Percentiles rank a stretch among this genome's conserved stretches.
These are phyloP conservation scores for Phaeodactylum tricornutum DNA, from an alignment of 108 stramenopile genomes.

Conservation along the genomic window DNA sequence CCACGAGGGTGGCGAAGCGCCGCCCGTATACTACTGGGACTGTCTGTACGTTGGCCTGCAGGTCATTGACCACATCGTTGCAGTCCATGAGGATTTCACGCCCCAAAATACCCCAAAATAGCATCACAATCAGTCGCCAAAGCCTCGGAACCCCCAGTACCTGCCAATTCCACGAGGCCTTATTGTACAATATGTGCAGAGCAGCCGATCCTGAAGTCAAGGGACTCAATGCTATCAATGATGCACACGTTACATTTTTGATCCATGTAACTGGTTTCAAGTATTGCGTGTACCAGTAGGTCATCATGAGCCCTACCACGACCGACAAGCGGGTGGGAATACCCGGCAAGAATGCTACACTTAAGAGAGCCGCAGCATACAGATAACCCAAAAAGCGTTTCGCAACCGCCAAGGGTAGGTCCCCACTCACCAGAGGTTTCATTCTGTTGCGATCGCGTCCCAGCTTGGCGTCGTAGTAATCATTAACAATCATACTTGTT, in stretches of 20 bases:
- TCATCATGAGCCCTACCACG: conserved; percentile 41
- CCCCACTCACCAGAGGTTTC: conserved; percentile 16
- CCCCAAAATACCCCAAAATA: conserved; percentile 25
- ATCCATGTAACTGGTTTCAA: conserved; percentile 66
- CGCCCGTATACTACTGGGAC: conserved; percentile 55
- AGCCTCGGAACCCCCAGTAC: background rate
- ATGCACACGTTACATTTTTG: conserved; percentile 67
- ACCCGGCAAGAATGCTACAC: conserved; percentile 49
- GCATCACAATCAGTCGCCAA: conserved; percentile 4
- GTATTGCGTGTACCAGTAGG: conserved; percentile 61
- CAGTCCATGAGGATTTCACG: conserved; percentile 76
- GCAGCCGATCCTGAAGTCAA: conserved; percentile 40
- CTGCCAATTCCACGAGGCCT: background rate
- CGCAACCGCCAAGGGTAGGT: conserved; percentile 22
- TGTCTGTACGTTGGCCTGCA: conserved; percentile 31
- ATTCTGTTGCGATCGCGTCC: conserved; percentile 31
- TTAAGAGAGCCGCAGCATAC: conserved; percentile 16
- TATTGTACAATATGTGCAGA: background rate
- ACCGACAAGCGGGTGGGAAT: conserved; percentile 40
- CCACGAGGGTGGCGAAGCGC: conserved; percentile 27
- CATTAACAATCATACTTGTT: conserved; percentile 70
- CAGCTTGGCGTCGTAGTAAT: conserved; percentile 61
- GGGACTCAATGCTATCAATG: conserved; percentile 46
- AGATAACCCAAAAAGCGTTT: conserved; percentile 33
- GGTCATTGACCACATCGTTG: conserved; percentile 45